Conservation (phyloP, 805 yeast species). For the Cyberlindnera veronae region DNA sequence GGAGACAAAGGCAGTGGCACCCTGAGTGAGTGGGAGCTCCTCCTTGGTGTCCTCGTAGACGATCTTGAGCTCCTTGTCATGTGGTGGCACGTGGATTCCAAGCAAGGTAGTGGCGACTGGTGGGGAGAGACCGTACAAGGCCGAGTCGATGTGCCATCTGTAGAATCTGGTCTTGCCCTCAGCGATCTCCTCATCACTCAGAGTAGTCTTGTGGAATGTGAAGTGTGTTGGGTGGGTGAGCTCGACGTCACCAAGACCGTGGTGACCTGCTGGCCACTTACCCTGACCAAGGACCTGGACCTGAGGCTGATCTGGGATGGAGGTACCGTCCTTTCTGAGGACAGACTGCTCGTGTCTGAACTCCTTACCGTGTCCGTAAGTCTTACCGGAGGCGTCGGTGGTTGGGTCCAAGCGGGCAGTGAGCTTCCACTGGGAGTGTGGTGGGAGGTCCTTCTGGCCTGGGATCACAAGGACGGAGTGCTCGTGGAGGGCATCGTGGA, state of each 20-base stretch:
- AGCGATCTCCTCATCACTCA: conserved; percentile 59
- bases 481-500: conserved; percentile 62
- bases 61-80: conserved; percentile 58
- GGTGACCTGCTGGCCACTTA: conserved; percentile 49
- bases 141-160: conserved; percentile 94
- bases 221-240: conserved; percentile 84
- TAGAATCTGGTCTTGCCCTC: conserved; percentile 73
- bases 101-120: conserved; percentile 82
- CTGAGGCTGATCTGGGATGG: conserved; percentile 81
- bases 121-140: conserved; percentile 80
- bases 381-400: conserved; percentile 44
- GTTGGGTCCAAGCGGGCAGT: conserved; percentile 80
- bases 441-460: conserved; percentile 60
- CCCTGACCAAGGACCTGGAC: conserved; percentile 91
- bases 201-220: conserved; percentile 67
- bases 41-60: conserved; percentile 67
- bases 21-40: conserved; percentile 64
- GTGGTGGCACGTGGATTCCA: conserved; percentile 77
- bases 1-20: conserved; percentile 86
- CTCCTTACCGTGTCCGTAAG: conserved; percentile 84
- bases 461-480: conserved; percentile 76
- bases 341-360: conserved; percentile 64
- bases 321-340: conserved; percentile 72
- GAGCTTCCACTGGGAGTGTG: conserved; percentile 70
- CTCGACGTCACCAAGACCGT: conserved; percentile 51